Evolutionary conservation across 345 rosid species (phyloP), one percentile per base, ranked within the genome.

Genomic region (Laguncularia racemosa): DNA sequence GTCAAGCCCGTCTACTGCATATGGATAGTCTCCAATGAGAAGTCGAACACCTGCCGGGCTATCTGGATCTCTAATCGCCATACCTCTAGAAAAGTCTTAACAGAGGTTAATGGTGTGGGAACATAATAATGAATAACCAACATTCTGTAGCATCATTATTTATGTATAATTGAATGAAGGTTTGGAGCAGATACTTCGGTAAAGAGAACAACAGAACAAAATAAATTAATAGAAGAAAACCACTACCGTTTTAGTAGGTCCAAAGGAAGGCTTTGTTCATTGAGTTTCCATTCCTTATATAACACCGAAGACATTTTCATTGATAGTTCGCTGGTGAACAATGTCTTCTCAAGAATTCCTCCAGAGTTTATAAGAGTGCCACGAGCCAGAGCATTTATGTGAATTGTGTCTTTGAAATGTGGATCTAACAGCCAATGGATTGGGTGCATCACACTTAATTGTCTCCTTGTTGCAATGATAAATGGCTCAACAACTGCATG

Each of bases 331-430:
- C 76, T 71, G 2, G 82, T 61, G 64, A 76, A 82, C 52, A 82
- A 59, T 21, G 64, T 70, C 18, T 57, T 80, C 72, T 85, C 89
- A 1, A 85, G 74, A 53, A 82, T 67, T 38, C 93, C 93, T 50
- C 80, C 86, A 1, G 86, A 63, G 63, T 71, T 80, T 19, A 82
- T 47, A 56, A 82, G 84, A 53, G 75, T 19, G 14, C 53, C 58
- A 59, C 83, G 65, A 62, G 74, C 75, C 58, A 85, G 33, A 57
- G 86, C 81, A 67, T 85, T 85, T 60, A 80, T 68, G 64, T 82
- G 88, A 76, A 82, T 73, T 48, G 86, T 82, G 63, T 80, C 86
- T 73, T 75, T 82, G 80, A 85, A 76, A 76, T 85, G 89, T 40
- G 89, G 93, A 70, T 77, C 76, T 56, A 85, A 56, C 20, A 85